Base-by-base conservation (phyloP, 2,329 filamentous ascomycete species). In the Paraphoma sp. region DNA sequence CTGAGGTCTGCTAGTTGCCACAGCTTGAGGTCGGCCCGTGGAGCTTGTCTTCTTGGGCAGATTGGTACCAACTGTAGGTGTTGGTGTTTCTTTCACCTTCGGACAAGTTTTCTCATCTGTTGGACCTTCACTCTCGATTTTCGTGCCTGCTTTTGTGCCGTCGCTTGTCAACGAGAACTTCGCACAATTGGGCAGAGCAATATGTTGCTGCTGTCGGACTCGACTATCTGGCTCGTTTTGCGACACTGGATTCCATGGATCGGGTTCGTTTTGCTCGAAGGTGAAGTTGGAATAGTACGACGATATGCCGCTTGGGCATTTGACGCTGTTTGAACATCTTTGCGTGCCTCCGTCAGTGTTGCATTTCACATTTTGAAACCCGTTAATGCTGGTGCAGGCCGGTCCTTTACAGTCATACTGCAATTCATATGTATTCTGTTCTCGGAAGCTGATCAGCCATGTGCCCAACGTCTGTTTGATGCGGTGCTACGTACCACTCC, bases 201-300 rank as follows among this genome's bases (percentile, higher is more conserved):
- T 42, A n/a, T 60, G 45, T 47, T 70, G 64, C 31, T 62, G 28
- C 50, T 70, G 67, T 3, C 48, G 45, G 18, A 69, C 51, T 29
- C 48, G 48, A 31, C 30, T 58, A 45, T 70, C 66, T 8, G 50
- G 40, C 18, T 64, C 41, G 14, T 62, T 62, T 2, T 55, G 57
- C 12, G 62, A 56, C 9, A 38, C 30, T 4, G 64, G 65, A 18
- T 49, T 63, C 51, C 62, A 54, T 4, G 57, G 58, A 52, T 68
- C 67, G 3, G 58, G 56, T 18, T 67, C 58, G 18, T 63, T 68
- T 40, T 70, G 67, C 11, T 36, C 53, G 50, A 69, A 70, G 14
- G 64, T 68, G 43, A 68, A 69, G 48, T 68, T 68, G 7, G 67
- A 67, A 16, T 58, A 51, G 45, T 64, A 67, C 4, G 56, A 62